phyloP scores from a whole-genome alignment of 2,329 filamentous ascomycete genomes.

The Cladophialophora bantiana region DNA sequence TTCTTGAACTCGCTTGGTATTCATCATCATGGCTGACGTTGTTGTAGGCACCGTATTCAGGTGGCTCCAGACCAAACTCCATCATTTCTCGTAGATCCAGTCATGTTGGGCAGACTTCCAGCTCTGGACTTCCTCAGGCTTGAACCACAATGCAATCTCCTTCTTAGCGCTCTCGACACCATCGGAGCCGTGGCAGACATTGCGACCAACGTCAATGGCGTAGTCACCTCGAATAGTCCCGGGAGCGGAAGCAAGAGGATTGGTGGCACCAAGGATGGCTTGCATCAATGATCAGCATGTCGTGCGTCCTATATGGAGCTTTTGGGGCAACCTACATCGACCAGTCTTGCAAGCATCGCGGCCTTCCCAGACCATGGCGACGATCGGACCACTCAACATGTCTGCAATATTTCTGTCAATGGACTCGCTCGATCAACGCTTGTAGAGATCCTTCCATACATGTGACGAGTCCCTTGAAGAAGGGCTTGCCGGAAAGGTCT shows the following conservation, averaged over 20 bases:
- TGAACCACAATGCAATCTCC: conserved; percentile 99
- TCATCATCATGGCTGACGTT: conserved; percentile 9
- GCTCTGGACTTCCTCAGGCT: conserved; percentile 79
- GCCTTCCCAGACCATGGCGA: conserved; percentile 99
- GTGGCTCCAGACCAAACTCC: conserved; percentile 30
- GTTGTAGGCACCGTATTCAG: neutral
- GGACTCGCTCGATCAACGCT: conserved; percentile 10
- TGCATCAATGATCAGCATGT: conserved; percentile 28
- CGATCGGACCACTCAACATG: conserved; percentile 96
- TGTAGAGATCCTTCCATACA: conserved; percentile 62
- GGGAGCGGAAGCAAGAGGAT: conserved; percentile 91
- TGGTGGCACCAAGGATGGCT: conserved; percentile 97
- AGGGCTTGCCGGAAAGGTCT: conserved; percentile 91
- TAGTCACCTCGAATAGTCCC: conserved; percentile 98
- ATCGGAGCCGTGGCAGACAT: conserved; percentile 99
- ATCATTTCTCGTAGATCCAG: conserved; percentile 96
- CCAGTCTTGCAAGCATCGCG: conserved; percentile 99
- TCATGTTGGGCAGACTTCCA: conserved; percentile 85
- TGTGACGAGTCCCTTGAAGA: conserved; percentile 92
- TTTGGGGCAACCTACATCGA: conserved; percentile 68
- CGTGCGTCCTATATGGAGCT: conserved; percentile 28
- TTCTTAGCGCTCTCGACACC: conserved; percentile 98
- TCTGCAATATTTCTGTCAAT: conserved; percentile 60
- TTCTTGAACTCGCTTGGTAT: conserved; percentile 7
- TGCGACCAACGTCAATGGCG: conserved; percentile 90